Base-by-base conservation (phyloP, 2,329 filamentous ascomycete genomes). In the Amylocarpus encephaloides region DNA sequence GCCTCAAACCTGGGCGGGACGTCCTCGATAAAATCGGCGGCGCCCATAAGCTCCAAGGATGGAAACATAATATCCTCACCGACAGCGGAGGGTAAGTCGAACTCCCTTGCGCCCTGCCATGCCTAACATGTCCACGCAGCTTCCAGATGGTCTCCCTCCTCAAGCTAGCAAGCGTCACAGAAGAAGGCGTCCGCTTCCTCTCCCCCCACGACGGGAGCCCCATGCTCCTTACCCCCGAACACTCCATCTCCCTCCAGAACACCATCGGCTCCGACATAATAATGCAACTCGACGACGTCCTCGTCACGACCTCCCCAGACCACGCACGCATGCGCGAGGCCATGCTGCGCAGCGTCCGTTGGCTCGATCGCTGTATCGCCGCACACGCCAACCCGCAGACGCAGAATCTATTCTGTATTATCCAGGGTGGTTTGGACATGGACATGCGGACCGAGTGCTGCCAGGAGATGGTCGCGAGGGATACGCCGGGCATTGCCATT, bases 81-180 rank as follows among this genome's bases (percentile, higher is more conserved):
- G 83, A 86, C 65, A 85, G 82, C 61, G 83, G 83, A 70, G 83
- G 82, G 80, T 83, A 72, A 55, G 73, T 68, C 52, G 41, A 52
- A 41, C 26, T 49, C 9, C 46, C 45, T 41, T 48, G 7, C 5
- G 13, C 5, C 6, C 38, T 30, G 6, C 7, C n/a, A 39, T 49
- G 36, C 50, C 51, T 62, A 46, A 57, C 32, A 51, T 39, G 22
- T 4, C 4, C n/a, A 6, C 29, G 18, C 67, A 95, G 92, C 53
- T 98, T 98, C 69, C 93, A 98, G 69, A 98, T 98, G 93, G 94
- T 98, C 49, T 96, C 90, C 54, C 76, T 98, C 32, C 80, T 98
- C 46, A 88, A 95, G 66, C 81, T 98, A 46, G 93, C 93, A 46
- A 91, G 86, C 56, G 84, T 98, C 53, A 97, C 93, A 0, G 94